Conservation (phyloP, 176 grass and related monocot genomes). For the Triticum aestivum region IWGSC_CS_RefSeq_v2.1 NC_057803.1:25866158-25866657, state of each 20-base stretch:
- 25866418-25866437: neutral
- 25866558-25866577: neutral
- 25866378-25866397: neutral
- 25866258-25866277: conserved; percentile 3
- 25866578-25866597: neutral
- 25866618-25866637: too few species aligned
- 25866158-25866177: neutral
- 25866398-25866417: neutral
- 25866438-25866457: neutral
- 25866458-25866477: neutral
- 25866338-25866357: too few species aligned
- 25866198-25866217: neutral
- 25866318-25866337: too few species aligned
- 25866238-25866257: conserved; percentile 8
- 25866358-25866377: neutral
- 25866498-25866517: neutral
- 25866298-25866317: neutral
- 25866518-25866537: too few species aligned
- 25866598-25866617: neutral
- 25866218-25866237: neutral
- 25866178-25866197: neutral
- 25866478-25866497: too few species aligned
- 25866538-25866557: neutral
- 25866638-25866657: neutral
- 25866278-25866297: neutral